Conservation (phyloP, 78 protist species). For the Emiliania huxleyi region DNA sequence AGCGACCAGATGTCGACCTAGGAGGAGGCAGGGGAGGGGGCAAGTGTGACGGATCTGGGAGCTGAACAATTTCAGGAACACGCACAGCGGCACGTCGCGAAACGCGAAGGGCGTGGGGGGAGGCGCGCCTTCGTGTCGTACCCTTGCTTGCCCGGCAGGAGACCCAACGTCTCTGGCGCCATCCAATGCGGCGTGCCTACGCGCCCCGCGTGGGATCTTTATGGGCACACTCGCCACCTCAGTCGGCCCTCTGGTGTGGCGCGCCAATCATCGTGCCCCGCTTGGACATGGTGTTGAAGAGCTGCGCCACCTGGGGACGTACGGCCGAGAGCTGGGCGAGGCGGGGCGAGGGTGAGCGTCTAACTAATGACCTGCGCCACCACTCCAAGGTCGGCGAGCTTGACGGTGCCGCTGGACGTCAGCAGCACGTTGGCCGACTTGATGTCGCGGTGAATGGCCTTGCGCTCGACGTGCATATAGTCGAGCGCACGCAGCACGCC, state of each 20-base stretch:
- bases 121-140: background rate
- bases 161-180: background rate
- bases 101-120: no score
- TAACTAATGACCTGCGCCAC: no score
- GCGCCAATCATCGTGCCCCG: background rate
- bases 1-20: conserved; percentile 43
- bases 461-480: background rate
- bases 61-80: no score
- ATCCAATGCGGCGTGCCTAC: conserved; percentile 23
- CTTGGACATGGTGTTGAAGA: background rate
- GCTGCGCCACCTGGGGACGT: no score
- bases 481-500: background rate
- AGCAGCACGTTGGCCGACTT: conserved; percentile 4
- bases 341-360: no score
- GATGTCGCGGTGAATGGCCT: conserved; percentile 40
- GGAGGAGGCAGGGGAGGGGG: background rate
- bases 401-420: background rate
- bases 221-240: no score
- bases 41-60: no score
- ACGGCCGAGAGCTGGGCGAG: no score
- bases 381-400: background rate
- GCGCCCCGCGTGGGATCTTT: no score
- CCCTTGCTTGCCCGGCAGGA: background rate
- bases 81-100: no score
- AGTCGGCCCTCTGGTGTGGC: no score